Evolutionary conservation across 345 rosid genomes (phyloP), one percentile per base, ranked within the genome.

Genomic region (Durio zibethinus): DNA sequence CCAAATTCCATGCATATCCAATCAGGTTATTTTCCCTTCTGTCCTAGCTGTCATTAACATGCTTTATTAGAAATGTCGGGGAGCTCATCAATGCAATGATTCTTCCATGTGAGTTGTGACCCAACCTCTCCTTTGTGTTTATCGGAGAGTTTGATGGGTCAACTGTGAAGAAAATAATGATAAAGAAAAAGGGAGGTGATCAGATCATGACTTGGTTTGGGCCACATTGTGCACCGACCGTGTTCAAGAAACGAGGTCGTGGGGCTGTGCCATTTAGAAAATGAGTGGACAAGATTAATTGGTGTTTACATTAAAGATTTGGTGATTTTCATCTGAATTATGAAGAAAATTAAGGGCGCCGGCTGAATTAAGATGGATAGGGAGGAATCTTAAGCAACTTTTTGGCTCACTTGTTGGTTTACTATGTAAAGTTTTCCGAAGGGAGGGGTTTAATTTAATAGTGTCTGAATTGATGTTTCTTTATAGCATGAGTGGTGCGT

Each of bases 61-160:
- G 70, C n/a, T 45, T 75, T n/a, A 61, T 61, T 75, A 47, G 77
- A 75, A 75, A 9, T 75, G 77, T 75, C 70, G 57, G 40, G 77
- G 62, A 61, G 77, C 57, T 61, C 67, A 75, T 75, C n/a, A n/a
- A n/a, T n/a, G n/a, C n/a, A 75, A 61, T 75, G 70, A 75, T 75
- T 62, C 60, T n/a, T 66, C 50, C 71, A 66, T 65, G 71, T 65
- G 71, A 38, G 47, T 62, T 62, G 68, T 62, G 68, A 62, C 15
- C 76, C 75, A 72, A 10, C 47, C 47, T 23, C 10, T 50, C 10
- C 16, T 45, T 71, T 50, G 47, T 33, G 47, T 72, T 72, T 36
- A 48, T 54, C n/a, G 11, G 63, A 72, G 59, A 33, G 45, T 14
- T n/a, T 2, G 42, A 48, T 14, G 42, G 25, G 16, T 40, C 31